phyloP scores from a whole-genome alignment of 1,284 basidiomycete genomes.

The Malassezia sympodialis region DNA sequence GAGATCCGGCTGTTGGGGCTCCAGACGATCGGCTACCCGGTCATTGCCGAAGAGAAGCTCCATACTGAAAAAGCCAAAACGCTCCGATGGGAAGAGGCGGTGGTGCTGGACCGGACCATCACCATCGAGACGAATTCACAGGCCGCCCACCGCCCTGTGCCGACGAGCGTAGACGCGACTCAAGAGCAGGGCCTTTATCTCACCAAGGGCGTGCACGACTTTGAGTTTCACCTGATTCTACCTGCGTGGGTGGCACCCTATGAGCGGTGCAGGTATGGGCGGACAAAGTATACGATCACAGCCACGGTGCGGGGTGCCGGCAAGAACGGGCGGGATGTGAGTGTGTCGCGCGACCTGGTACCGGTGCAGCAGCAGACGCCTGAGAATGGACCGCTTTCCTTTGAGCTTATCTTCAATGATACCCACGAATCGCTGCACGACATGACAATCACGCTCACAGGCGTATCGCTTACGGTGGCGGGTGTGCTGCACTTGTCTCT shows the following conservation, averaged over 20 bases:
- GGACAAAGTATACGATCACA: conserved; percentile 39
- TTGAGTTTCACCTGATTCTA: conserved; percentile 45
- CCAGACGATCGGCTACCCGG: conserved; percentile 38
- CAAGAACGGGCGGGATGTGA: conserved; percentile 28
- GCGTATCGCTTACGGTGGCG: conserved; percentile 42
- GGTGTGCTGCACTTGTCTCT: conserved; percentile 33
- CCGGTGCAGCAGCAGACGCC: conserved; percentile 37
- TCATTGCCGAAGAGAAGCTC: conserved; percentile 1
- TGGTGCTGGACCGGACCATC: conserved; percentile 38
- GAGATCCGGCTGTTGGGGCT: conserved; percentile 31
- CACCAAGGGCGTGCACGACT: conserved; percentile 40
- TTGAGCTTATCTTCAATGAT: conserved; percentile 45
- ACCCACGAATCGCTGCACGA: conserved; percentile 41
- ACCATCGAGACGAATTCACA: conserved; percentile 25
- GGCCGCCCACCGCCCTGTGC: conserved; percentile 18
- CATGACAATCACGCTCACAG: conserved; percentile 34
- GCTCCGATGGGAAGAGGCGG: conserved; percentile 41
- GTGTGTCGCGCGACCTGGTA: conserved; percentile 38
- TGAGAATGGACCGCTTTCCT: conserved; percentile 36
- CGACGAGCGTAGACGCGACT: neutral
- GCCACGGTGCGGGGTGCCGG: conserved; percentile 42
- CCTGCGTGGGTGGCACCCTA: conserved; percentile 40
- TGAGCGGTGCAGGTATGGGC: conserved; percentile 40
- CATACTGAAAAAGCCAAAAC: neutral
- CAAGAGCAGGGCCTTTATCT: conserved; percentile 23